Percentiles rank a stretch among this genome's conserved stretches.
Evolutionary conservation across 768 basidiomycete species (phyloP).

Genomic region (Mrakia blollopis): DNA sequence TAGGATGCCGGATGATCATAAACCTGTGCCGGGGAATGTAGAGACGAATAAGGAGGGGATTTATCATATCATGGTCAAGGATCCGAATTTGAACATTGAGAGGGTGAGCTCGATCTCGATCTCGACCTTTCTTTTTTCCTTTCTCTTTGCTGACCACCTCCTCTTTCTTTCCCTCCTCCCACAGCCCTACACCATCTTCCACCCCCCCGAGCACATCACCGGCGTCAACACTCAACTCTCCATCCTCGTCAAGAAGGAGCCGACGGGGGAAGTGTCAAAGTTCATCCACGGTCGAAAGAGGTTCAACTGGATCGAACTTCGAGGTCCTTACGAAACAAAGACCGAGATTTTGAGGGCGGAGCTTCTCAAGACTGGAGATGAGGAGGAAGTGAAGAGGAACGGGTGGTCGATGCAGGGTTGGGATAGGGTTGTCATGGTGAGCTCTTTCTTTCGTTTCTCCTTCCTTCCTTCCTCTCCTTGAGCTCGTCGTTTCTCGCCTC

Average conservation of each 20-base stretch:
- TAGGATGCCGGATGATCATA: constrained; percentile 30
- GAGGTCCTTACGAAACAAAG: constrained; percentile 26
- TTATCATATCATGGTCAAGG: constrained; percentile 33
- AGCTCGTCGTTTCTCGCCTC: neutral
- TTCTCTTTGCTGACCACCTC: neutral
- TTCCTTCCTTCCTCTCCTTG: neutral
- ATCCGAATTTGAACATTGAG: constrained; percentile 30
- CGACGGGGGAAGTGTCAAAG: constrained; percentile 24
- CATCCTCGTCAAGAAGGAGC: constrained; percentile 31
- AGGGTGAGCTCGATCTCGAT: constrained; percentile 17
- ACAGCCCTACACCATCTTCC: constrained; percentile 33
- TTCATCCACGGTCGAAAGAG: constrained; percentile 29
- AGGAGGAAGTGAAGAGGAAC: neutral
- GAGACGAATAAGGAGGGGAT: constrained; percentile 18
- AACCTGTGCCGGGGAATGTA: constrained; percentile 23
- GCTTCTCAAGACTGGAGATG: constrained; percentile 9
- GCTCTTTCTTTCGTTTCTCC: neutral
- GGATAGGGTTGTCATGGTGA: constrained; percentile 32
- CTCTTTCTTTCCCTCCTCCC: neutral
- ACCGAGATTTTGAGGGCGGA: constrained; percentile 21
- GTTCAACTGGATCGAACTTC: constrained; percentile 29
- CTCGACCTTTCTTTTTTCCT: neutral
- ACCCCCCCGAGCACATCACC: constrained; percentile 26
- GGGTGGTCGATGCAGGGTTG: constrained; percentile 30
- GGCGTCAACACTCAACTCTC: constrained; percentile 23